Evolutionary conservation across 225 moss, liverwort and hornwort species (phyloP).

Genomic region (Pseudisothecium myosuroides): DNA sequence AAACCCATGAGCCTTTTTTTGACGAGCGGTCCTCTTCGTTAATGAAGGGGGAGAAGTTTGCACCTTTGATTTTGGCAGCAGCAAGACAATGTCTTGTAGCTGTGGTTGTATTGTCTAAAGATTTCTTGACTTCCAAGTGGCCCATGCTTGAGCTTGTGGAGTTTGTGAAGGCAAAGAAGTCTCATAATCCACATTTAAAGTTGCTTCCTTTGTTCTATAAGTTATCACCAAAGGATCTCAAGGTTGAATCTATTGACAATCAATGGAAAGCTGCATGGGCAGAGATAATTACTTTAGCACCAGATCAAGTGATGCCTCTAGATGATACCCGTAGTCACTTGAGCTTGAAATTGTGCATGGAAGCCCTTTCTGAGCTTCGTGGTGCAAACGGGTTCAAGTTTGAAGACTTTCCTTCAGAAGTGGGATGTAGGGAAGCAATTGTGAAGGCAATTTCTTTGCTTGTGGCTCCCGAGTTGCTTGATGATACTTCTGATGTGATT

Average conservation of each 20-base stretch:
- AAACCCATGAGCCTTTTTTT: neutral
- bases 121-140: neutral
- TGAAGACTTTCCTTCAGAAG: neutral
- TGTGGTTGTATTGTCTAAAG: neutral
- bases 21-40: neutral
- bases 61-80: neutral
- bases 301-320: neutral
- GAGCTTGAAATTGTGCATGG: neutral
- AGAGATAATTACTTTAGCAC: fast-evolving
- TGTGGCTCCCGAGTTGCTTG: neutral
- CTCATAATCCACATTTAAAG: neutral
- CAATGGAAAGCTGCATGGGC: neutral
- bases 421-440: neutral
- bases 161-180: neutral
- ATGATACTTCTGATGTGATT: neutral
- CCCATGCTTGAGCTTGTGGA: neutral
- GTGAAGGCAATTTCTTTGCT: neutral
- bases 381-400: neutral
- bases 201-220: neutral
- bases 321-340: fast-evolving
- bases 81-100: neutral
- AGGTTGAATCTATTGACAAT: neutral
- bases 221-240: neutral
- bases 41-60: neutral
- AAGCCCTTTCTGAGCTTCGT: neutral